A percentile compares a stretch with the other conserved stretches of the same genome.
Conservation (phyloP, 768 basidiomycete species). For the Serendipita sp. region DNA sequence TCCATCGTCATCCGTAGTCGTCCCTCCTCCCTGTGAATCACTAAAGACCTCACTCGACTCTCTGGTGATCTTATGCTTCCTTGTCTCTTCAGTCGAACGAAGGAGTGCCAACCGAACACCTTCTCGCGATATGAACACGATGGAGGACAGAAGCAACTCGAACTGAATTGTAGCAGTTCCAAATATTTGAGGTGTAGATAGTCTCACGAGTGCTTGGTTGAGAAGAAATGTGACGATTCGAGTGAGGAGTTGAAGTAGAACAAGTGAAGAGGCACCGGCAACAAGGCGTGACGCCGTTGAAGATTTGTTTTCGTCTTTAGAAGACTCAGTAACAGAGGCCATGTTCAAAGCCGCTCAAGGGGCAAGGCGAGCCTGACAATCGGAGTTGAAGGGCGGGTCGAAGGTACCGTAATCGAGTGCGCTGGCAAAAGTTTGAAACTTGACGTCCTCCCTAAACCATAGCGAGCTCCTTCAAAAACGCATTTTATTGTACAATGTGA, state of each 20-base stretch:
- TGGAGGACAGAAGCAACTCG: constrained; percentile 76
- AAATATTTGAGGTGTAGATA: constrained; percentile 30
- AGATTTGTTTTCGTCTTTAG: neutral
- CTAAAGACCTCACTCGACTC: neutral
- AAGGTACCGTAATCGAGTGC: neutral
- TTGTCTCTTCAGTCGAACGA: constrained; percentile 17
- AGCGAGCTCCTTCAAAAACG: neutral
- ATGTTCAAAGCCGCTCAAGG: no score
- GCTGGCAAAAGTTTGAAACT: neutral
- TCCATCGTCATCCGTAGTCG: neutral
- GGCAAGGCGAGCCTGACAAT: neutral
- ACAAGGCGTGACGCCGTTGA: constrained; percentile 14
- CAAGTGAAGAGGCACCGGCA: constrained; percentile 42
- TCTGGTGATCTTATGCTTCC: constrained; percentile 8
- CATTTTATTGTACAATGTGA: constrained; percentile 1
- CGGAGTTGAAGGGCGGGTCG: neutral
- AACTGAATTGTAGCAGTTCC: constrained; percentile 87
- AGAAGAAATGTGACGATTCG: constrained; percentile 73
- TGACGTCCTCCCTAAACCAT: no score
- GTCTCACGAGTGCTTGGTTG: constrained; percentile 64
- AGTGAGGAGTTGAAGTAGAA: constrained; percentile 74
- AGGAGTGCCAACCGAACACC: constrained; percentile 77
- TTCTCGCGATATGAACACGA: constrained; percentile 86
- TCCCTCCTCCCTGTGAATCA: constrained; percentile 1
- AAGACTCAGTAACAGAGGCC: neutral